Evolutionary conservation across 1,284 basidiomycete genomes (phyloP), one percentile per base, ranked within the genome.

Genomic region (Ganoderma resinaceum): DNA sequence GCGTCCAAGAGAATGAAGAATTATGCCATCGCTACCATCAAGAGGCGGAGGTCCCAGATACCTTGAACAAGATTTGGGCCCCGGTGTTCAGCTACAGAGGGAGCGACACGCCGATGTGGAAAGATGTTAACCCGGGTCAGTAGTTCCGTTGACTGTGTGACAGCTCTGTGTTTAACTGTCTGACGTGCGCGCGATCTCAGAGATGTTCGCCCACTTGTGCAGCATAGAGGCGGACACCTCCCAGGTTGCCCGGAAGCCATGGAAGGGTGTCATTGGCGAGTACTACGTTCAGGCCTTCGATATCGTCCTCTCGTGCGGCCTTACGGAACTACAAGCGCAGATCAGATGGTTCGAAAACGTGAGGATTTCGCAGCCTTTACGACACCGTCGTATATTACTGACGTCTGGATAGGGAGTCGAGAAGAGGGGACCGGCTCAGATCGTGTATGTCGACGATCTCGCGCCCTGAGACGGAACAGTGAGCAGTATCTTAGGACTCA

Each of bases 241-340:
- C 0, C 68, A 75, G 23, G 76, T 84, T 9, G 0, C 8, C 4
- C 61, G 66, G n/a, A 3, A n/a, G 3, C 73, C 76, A 16, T 76
- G 70, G 26, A 53, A 43, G 0, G 78, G 76, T 2, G 18, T 70
- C 0, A 62, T 42, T 0, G 70, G 63, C 1, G 16, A n/a, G 5
- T 84, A 80, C 63, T 88, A 82, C 69, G 72, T 76, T 49, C 80
- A 83, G 46, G 73, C 79, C 14, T 87, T 81, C 72, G 80, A 84
- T n/a, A 77, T 89, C 62, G 78, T 89, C 29, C 76, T 89, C 59
- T 76, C 81, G 42, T 86, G 86, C 66, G 87, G 87, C 3, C 74
- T 84, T 38, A 83, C 85, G 0, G 84, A 86, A 67, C 59, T 86
- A 6, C 78, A 82, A 61, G 83, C 85, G 0, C 81, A 84, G 66